phyloP scores from a whole-genome alignment of 805 yeast genomes.

The Candida khao-thaluensis region DNA sequence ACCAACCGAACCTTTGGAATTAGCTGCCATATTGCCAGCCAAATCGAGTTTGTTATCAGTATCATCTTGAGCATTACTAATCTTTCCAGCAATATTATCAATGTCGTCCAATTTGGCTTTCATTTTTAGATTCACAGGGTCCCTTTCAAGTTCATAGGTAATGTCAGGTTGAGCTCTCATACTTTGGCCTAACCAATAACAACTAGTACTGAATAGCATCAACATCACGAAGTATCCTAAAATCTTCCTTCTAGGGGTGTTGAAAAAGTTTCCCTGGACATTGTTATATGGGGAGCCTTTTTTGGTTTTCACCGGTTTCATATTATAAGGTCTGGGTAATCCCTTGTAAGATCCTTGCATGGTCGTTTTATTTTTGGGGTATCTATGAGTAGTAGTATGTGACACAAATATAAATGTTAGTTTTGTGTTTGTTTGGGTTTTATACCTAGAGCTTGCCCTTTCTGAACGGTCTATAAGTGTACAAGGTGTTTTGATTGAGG shows the following conservation, averaged over 20 bases:
- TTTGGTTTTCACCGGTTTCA: constrained; percentile 39
- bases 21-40: constrained; percentile 39
- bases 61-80: constrained; percentile 14
- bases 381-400: too few species aligned
- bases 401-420: too few species aligned
- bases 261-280: constrained; percentile 32
- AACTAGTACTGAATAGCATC: constrained; percentile 32
- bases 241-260: constrained; percentile 36
- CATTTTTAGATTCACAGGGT: constrained; percentile 7
- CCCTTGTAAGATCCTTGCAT: constrained; percentile 49
- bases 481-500: too few species aligned
- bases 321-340: constrained; percentile 46
- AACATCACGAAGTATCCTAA: constrained; percentile 39
- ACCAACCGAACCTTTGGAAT: constrained; percentile 40
- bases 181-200: constrained; percentile 38
- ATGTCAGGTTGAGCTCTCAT: constrained; percentile 27
- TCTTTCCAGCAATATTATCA: constrained; percentile 19
- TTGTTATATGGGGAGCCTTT: constrained; percentile 35
- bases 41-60: constrained; percentile 34
- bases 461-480: too few species aligned
- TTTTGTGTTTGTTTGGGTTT: too few species aligned
- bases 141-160: constrained; percentile 23
- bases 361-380: neutral
- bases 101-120: constrained; percentile 22
- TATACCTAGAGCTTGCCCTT: too few species aligned